phyloP scores from a whole-genome alignment of 2,329 filamentous ascomycete species.

The Sporothrix pseudoabietina region DNA sequence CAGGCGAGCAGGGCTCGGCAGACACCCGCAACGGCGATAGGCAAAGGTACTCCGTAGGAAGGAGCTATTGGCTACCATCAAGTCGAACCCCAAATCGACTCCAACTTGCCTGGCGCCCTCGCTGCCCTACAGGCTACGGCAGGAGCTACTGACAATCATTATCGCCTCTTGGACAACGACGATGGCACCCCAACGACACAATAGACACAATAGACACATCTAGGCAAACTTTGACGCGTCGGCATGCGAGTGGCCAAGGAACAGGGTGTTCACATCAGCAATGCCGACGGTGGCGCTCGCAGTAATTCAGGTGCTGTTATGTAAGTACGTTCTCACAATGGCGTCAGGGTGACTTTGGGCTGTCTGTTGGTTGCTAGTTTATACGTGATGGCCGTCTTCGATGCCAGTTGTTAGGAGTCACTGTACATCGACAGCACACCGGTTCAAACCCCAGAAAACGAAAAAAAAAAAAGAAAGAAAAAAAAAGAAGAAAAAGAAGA shows the following conservation, averaged over 20 bases:
- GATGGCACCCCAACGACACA: not conserved
- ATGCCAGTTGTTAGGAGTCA: not conserved
- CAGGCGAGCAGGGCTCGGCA: not conserved
- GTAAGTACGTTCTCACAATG: constrained; percentile 1
- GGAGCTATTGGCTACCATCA: not conserved
- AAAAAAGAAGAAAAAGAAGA: not conserved
- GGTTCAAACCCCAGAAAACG: not conserved
- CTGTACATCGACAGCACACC: not conserved
- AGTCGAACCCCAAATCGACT: not conserved
- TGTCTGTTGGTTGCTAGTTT: constrained; percentile 5
- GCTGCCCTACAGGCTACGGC: not conserved
- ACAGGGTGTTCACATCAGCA: not conserved
- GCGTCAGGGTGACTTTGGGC: not conserved
- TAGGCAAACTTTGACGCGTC: not conserved
- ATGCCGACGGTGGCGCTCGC: not conserved
- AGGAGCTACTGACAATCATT: not conserved
- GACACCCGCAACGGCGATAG: not conserved
- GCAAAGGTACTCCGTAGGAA: not conserved
- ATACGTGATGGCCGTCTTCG: not conserved
- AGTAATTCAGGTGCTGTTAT: not conserved
- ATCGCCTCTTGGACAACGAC: not conserved
- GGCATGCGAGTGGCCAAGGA: not conserved
- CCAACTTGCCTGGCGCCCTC: not conserved
- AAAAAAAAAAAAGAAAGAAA: not conserved
- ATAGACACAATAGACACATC: not conserved